Conservation (phyloP, 2,329 filamentous ascomycete genomes). For the Cladophialophora bantiana region DNA sequence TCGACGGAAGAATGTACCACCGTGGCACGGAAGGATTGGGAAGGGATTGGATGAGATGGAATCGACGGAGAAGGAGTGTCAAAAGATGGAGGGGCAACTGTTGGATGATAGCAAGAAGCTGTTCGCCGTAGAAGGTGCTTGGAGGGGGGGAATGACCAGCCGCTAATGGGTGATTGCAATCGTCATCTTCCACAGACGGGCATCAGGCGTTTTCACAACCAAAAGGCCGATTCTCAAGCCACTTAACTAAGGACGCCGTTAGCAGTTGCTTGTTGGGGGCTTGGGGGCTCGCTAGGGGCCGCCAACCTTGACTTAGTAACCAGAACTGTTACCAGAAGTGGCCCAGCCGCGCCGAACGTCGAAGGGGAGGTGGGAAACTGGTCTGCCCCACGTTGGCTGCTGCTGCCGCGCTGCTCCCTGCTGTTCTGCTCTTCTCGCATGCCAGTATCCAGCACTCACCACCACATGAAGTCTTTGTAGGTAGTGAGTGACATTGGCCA, state of each 20-base stretch:
- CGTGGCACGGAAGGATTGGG: not conserved
- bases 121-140: not conserved
- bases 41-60: not conserved
- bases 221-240: not conserved
- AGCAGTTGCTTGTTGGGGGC: not conserved
- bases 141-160: not conserved
- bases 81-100: not conserved
- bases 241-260: not conserved
- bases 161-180: slow-evolving; percentile 1
- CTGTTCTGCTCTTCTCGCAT: slow-evolving; percentile 3
- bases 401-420: not conserved
- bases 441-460: not conserved
- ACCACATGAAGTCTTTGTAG: not conserved
- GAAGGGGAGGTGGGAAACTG: not conserved
- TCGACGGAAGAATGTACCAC: slow-evolving; percentile 5
- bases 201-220: not conserved
- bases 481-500: slow-evolving; percentile 1
- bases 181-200: not conserved
- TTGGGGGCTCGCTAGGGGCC: not conserved
- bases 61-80: not conserved
- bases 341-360: too few relatives aligned
- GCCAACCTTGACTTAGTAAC: slow-evolving; percentile 4
- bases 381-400: slow-evolving; percentile 4
- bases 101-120: not conserved
- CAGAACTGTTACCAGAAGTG: not conserved